phyloP scores from a whole-genome alignment of 768 basidiomycete species.

The Suillus occidentalis region DNA sequence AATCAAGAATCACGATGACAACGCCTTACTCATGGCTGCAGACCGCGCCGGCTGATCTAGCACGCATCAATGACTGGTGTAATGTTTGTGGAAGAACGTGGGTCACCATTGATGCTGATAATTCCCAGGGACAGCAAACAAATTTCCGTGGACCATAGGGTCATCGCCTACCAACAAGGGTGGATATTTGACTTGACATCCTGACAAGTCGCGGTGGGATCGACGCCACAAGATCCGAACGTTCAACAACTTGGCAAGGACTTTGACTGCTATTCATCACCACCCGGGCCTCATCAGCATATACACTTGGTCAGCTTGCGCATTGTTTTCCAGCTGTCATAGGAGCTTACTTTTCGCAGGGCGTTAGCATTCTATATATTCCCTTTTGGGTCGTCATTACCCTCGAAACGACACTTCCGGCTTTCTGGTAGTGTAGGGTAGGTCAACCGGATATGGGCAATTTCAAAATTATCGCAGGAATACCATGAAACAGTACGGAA shows the following conservation, averaged over 20 bases:
- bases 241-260: neutral
- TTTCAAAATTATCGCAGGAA: constrained; percentile 19
- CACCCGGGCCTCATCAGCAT: neutral
- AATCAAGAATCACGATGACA: neutral
- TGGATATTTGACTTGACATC: neutral
- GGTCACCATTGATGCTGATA: neutral
- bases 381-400: constrained; percentile 20
- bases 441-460: constrained; percentile 30
- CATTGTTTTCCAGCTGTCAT: neutral
- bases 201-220: neutral
- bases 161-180: too few species aligned
- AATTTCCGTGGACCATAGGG: neutral
- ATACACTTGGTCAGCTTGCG: neutral
- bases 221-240: neutral
- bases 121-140: neutral
- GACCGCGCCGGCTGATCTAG: neutral
- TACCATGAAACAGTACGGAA: constrained; percentile 8
- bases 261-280: neutral
- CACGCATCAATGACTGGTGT: neutral
- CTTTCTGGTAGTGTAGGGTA: constrained; percentile 33
- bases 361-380: neutral
- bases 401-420: constrained; percentile 17
- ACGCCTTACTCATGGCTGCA: neutral
- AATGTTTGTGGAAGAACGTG: neutral
- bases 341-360: neutral